These are phyloP conservation scores for Petunia secreta DNA, from an alignment of 257 asterid genomes.

Conservation along the genomic window DNA sequence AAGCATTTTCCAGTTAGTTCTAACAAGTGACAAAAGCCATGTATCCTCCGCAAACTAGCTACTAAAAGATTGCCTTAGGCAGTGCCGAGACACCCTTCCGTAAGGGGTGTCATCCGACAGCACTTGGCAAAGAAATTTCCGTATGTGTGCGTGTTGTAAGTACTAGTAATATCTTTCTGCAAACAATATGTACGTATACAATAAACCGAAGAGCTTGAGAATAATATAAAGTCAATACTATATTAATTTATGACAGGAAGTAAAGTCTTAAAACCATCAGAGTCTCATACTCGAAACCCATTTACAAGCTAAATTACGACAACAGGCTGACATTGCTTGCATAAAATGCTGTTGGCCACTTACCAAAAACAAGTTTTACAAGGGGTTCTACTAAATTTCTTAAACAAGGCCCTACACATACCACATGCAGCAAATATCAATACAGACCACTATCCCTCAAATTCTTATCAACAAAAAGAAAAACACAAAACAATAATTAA, in stretches of 20 bases:
- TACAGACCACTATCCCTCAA: background rate
- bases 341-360: background rate
- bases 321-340: too few species aligned
- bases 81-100: background rate
- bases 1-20: background rate
- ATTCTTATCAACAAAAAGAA: background rate
- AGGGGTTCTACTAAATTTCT: background rate
- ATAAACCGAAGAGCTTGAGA: background rate
- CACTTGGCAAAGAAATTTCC: background rate
- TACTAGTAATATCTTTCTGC: background rate
- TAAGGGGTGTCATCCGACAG: background rate
- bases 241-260: background rate
- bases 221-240: too few species aligned
- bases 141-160: background rate
- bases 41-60: background rate
- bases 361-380: background rate
- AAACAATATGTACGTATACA: background rate
- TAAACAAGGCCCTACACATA: background rate
- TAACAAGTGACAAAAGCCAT: background rate
- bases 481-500: background rate
- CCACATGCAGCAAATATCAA: background rate
- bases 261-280: background rate
- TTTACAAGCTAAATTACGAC: too few species aligned
- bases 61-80: background rate
- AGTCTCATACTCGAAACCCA: background rate